phyloP scores from a whole-genome alignment of 2,329 filamentous ascomycete species.

The Botrytis deweyae region DNA sequence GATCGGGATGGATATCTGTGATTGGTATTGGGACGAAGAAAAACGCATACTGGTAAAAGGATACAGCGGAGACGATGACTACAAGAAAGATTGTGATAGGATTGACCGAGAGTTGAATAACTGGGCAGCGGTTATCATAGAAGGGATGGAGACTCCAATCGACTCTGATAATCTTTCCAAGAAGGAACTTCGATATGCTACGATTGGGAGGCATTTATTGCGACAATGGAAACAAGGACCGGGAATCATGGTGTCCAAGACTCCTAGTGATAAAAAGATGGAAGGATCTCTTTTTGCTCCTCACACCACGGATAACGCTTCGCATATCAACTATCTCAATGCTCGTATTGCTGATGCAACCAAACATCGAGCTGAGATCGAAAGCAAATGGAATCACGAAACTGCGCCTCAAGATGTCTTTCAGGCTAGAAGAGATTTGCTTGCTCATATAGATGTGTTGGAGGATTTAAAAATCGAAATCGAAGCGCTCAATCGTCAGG shows the following conservation, averaged over 20 bases:
- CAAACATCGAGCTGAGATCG: not conserved
- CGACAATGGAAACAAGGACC: slow-evolving; percentile 13
- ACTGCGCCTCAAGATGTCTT: not conserved
- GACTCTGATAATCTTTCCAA: not conserved
- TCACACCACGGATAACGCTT: slow-evolving; percentile 6
- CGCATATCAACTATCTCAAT: slow-evolving; percentile 13
- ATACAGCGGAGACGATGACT: not conserved
- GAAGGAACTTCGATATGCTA: not conserved
- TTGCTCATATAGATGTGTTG: not conserved
- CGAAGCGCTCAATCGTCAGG: not conserved
- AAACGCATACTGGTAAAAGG: slow-evolving; percentile 10
- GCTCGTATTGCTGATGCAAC: slow-evolving; percentile 6
- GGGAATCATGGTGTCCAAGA: slow-evolving; percentile 3
- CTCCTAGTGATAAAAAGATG: not conserved
- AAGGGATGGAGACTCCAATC: not conserved
- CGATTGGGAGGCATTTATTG: not conserved
- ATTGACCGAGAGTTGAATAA: slow-evolving; percentile 2
- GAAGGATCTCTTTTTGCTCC: slow-evolving; percentile 1
- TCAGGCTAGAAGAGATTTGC: not conserved
- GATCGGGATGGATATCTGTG: not conserved
- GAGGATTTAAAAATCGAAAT: not conserved
- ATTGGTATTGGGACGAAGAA: slow-evolving; percentile 10
- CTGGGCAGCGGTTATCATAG: not conserved
- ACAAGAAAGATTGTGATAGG: not conserved
- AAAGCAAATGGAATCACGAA: not conserved